These are phyloP conservation scores for Daldinia decipiens DNA, from an alignment of 495 filamentous ascomycete genomes.

Conservation along the genomic window DNA sequence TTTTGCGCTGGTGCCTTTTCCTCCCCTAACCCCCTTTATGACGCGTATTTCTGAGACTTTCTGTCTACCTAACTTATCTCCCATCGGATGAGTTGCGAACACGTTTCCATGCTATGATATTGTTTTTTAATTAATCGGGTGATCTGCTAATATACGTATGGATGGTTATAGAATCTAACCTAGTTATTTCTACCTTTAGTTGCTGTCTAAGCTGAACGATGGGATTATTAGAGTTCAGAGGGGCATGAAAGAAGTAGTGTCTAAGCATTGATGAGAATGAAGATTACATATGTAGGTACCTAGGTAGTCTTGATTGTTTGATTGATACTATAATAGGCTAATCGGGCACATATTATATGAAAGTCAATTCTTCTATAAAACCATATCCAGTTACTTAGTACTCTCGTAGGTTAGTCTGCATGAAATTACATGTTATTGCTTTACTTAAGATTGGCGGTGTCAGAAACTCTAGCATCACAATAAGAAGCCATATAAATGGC, in stretches of 20 bases:
- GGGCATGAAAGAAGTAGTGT: neutral
- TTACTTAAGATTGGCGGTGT: neutral
- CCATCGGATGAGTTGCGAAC: constrained; percentile 10
- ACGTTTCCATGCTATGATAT: constrained; percentile 12
- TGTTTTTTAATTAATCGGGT: neutral
- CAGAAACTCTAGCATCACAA: neutral
- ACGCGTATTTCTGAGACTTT: constrained; percentile 21
- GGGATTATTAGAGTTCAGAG: neutral
- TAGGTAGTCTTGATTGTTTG: neutral
- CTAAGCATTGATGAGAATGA: neutral
- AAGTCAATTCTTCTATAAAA: too few species aligned
- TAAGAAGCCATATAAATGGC: too few species aligned
- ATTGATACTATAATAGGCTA: neutral
- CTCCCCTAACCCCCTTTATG: constrained; percentile 1
- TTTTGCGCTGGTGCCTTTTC: constrained; percentile 7
- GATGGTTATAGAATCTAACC: neutral
- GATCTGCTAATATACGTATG: neutral
- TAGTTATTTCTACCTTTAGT: neutral
- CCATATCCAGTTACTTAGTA: too few species aligned
- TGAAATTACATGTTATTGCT: neutral
- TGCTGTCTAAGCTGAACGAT: neutral
- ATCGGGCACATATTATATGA: too few species aligned
- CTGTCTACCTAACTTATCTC: constrained; percentile 30
- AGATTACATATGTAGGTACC: too few species aligned
- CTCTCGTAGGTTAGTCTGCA: neutral